These are phyloP conservation scores for Cercospora brassicicola DNA, from an alignment of 2,329 filamentous ascomycete genomes.

Conservation along the genomic window DNA sequence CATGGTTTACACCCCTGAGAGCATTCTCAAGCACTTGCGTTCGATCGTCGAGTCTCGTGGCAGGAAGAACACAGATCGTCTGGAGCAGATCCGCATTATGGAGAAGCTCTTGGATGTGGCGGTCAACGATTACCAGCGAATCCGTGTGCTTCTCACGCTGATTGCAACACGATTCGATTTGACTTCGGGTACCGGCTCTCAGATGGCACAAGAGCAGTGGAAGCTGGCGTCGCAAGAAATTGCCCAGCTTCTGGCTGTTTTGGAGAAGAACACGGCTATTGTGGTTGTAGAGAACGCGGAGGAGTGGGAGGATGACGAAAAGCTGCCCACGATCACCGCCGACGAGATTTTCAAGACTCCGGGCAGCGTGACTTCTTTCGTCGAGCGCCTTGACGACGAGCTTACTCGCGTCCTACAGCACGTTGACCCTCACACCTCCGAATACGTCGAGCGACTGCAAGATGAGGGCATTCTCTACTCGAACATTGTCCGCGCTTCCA, in stretches of 20 bases:
- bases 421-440: constrained; percentile 96
- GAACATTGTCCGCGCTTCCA: constrained; percentile 80
- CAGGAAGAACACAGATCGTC: constrained; percentile 96
- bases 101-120: constrained; percentile 92
- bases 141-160: constrained; percentile 85
- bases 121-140: constrained; percentile 85
- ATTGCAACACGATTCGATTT: constrained; percentile 95
- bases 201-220: constrained; percentile 97
- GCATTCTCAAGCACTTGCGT: constrained; percentile 94
- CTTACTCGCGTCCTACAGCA: constrained; percentile 94
- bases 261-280: constrained; percentile 77
- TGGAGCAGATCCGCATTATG: constrained; percentile 95
- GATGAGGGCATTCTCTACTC: constrained; percentile 91
- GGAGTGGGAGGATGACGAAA: constrained; percentile 99
- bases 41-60: constrained; percentile 92
- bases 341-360: constrained; percentile 87
- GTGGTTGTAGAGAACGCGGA: constrained; percentile 89
- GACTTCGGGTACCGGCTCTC: constrained; percentile 71
- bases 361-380: constrained; percentile 89
- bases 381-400: constrained; percentile 95
- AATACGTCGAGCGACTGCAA: constrained; percentile 92
- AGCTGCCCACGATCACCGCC: constrained; percentile 70
- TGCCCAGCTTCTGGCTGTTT: constrained; percentile 69
- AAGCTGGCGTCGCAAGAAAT: constrained; percentile 90
- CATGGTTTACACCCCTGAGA: constrained; percentile 90